Evolutionary conservation across 768 basidiomycete genomes (phyloP).

Genomic region (Bullera alba): DNA sequence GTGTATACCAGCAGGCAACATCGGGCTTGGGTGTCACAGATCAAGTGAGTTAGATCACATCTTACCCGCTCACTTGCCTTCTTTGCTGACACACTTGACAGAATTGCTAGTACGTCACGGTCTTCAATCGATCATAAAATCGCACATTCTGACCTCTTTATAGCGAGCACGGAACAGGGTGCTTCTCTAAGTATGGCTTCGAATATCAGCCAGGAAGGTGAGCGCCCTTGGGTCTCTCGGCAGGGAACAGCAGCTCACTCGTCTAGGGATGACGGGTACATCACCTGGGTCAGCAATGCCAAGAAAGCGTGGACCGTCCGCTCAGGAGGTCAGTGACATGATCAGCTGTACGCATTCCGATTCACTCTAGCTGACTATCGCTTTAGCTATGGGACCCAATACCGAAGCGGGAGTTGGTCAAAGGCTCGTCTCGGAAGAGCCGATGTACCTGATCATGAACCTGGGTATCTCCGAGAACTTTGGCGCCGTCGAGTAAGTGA

Average conservation of each 20-base stretch:
- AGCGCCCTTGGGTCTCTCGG: conserved; percentile 7
- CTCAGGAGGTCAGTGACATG: conserved; percentile 13
- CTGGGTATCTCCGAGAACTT: conserved; percentile 75
- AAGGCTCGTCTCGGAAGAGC: conserved; percentile 71
- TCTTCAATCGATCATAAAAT: not conserved
- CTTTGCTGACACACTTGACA: conserved; percentile 1
- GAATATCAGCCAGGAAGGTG: conserved; percentile 70
- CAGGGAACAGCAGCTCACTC: not conserved
- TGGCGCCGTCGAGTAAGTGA: conserved; percentile 48
- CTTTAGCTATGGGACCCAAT: conserved; percentile 65
- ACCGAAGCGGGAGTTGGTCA: conserved; percentile 57
- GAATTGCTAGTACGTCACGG: conserved; percentile 58
- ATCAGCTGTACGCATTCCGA: not conserved
- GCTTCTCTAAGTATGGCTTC: conserved; percentile 68
- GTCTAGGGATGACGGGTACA: conserved; percentile 52
- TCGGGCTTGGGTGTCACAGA: conserved; percentile 67
- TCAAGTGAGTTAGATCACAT: conserved; percentile 43
- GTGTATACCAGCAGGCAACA: conserved; percentile 73
- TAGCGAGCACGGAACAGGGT: conserved; percentile 47
- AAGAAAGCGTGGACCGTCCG: conserved; percentile 56
- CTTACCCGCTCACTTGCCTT: not conserved
- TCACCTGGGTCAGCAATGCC: conserved; percentile 66
- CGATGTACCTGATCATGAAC: conserved; percentile 53
- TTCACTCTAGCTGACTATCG: conserved; percentile 37
- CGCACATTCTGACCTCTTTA: not conserved